Evolutionary conservation across 495 filamentous ascomycete species (phyloP).

Genomic region (Aspergillus kassunensis): DNA sequence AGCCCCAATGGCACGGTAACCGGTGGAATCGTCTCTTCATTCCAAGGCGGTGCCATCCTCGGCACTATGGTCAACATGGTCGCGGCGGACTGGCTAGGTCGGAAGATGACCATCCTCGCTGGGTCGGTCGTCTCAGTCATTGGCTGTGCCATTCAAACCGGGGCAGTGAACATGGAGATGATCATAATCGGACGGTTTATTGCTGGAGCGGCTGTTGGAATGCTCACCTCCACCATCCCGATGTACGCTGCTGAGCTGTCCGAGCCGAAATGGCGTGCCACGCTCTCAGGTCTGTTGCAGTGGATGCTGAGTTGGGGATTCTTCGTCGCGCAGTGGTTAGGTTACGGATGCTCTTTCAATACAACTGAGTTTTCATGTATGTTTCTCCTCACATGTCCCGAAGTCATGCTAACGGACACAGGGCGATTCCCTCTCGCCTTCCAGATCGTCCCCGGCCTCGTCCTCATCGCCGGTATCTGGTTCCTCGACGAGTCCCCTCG

Average conservation of each 20-base stretch:
- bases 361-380: slow-evolving; percentile 40
- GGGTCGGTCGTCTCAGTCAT: slow-evolving; percentile 39
- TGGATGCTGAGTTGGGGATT: slow-evolving; percentile 45
- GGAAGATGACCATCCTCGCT: slow-evolving; percentile 39
- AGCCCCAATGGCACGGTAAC: slow-evolving; percentile 32
- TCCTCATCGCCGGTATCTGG: slow-evolving; percentile 47
- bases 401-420: neutral
- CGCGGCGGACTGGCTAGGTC: slow-evolving; percentile 39
- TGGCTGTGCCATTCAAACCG: slow-evolving; percentile 43
- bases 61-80: slow-evolving; percentile 42
- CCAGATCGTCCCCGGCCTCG: slow-evolving; percentile 43
- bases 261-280: slow-evolving; percentile 21
- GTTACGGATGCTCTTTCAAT: slow-evolving; percentile 45
- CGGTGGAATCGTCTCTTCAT: slow-evolving; percentile 47
- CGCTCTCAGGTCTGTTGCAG: slow-evolving; percentile 23
- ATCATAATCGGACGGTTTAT: slow-evolving; percentile 45
- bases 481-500: slow-evolving; percentile 55
- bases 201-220: slow-evolving; percentile 44
- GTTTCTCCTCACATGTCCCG: neutral
- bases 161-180: slow-evolving; percentile 44
- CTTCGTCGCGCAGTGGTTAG: slow-evolving; percentile 44
- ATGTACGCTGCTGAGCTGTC: slow-evolving; percentile 33
- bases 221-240: slow-evolving; percentile 42
- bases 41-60: slow-evolving; percentile 40
- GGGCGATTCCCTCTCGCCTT: slow-evolving; percentile 51